Evolutionary conservation across 208 protist genomes (phyloP).

Genomic region (Trypanosoma avium): DNA sequence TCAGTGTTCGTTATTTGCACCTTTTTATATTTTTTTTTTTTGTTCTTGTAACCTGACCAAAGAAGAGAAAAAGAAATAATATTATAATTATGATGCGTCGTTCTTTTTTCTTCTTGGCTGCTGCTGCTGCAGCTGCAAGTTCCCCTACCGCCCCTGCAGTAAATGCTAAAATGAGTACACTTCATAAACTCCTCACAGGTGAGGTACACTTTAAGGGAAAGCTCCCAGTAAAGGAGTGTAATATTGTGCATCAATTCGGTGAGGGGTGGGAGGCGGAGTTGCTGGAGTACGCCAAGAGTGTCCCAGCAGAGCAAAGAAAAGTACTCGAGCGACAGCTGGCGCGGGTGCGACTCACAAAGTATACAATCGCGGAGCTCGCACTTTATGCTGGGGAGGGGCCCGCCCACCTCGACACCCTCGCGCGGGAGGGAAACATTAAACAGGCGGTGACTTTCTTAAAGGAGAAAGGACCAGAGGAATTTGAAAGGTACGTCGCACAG

Average conservation of each 20-base stretch:
- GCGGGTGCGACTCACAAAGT: conserved; percentile 79
- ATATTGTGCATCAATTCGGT: conserved; percentile 89
- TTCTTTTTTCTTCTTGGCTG: conserved; percentile 37
- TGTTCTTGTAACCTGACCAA: conserved; percentile 1
- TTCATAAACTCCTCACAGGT: conserved; percentile 87
- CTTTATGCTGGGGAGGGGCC: conserved; percentile 75
- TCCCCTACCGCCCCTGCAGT: conserved; percentile 31
- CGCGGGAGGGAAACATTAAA: conserved; percentile 70
- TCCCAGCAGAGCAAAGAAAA: conserved; percentile 72
- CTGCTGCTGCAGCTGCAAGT: conserved; percentile 40
- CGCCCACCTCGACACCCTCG: conserved; percentile 61
- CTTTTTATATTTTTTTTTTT: no score
- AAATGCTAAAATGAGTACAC: conserved; percentile 67
- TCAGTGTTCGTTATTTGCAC: not conserved
- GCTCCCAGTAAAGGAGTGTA: conserved; percentile 80
- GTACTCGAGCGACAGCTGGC: conserved; percentile 76
- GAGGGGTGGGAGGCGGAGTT: conserved; percentile 74
- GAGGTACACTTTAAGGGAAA: conserved; percentile 88
- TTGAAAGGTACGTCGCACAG: conserved; percentile 65
- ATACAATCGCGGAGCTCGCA: conserved; percentile 87
- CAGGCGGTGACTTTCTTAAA: conserved; percentile 70
- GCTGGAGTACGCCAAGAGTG: conserved; percentile 61
- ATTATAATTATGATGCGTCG: conserved; percentile 51
- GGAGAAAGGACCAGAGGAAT: conserved; percentile 67
- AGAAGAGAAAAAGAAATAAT: no score